Percentiles rank a stretch among this genome's conserved stretches.
Evolutionary conservation across 2,329 filamentous ascomycete species (phyloP).

Genomic region (Trichoderma cornu-damae): DNA sequence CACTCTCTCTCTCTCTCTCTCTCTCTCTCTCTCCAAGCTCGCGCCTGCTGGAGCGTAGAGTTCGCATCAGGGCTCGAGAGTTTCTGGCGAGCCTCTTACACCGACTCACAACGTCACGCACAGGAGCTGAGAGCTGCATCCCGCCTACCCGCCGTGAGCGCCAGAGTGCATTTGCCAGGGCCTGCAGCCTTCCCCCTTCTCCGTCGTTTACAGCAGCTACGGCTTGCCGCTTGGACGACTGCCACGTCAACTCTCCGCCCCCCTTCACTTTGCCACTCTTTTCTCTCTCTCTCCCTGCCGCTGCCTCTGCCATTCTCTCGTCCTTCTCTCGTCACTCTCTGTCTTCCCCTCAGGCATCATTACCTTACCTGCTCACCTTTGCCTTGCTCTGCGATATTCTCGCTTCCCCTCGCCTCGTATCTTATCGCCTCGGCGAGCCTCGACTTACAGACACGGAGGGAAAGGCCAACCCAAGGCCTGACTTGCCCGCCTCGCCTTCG

Average conservation of each 20-base stretch:
- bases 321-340: background rate
- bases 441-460: background rate
- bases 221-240: constrained; percentile 14
- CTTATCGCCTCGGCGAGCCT: background rate
- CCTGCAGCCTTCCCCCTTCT: constrained; percentile 7
- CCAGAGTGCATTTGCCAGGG: background rate
- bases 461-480: background rate
- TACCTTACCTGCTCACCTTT: background rate
- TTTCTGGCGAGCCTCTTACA: constrained; percentile 2
- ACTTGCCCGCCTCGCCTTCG: background rate
- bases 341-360: background rate
- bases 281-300: background rate
- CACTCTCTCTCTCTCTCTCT: background rate
- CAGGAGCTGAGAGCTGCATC: constrained; percentile 2
- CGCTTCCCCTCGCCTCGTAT: constrained; percentile 5
- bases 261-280: background rate
- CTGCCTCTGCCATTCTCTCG: background rate
- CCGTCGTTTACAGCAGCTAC: constrained; percentile 5
- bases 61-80: background rate
- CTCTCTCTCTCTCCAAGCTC: background rate
- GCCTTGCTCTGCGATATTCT: constrained; percentile 1
- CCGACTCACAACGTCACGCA: background rate
- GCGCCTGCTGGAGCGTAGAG: background rate
- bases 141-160: constrained; percentile 9
- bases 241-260: background rate